Conservation (phyloP, 2,329 filamentous ascomycete species). For the Ascochyta clinopodiicola region DNA sequence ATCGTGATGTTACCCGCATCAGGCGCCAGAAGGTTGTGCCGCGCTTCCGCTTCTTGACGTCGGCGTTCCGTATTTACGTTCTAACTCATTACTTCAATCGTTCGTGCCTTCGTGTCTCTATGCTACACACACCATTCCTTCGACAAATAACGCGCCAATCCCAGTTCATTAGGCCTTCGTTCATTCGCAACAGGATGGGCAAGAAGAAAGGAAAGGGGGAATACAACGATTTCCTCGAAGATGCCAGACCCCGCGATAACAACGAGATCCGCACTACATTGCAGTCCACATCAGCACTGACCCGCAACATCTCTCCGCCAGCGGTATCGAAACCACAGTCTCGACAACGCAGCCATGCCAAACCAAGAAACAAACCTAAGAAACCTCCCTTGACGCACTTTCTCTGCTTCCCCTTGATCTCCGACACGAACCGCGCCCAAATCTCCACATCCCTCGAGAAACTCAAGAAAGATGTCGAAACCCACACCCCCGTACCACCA, state of each 20-base stretch:
- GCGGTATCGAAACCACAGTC: not conserved
- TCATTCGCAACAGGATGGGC: conserved; percentile 30
- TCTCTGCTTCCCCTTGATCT: conserved; percentile 76
- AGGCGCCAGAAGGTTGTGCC: conserved; percentile 5
- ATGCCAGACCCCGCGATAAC: conserved; percentile 41
- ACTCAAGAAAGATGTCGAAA: conserved; percentile 57
- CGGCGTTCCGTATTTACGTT: not conserved
- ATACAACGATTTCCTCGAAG: conserved; percentile 47
- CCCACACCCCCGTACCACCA: conserved; percentile 66
- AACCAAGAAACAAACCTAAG: conserved; percentile 30
- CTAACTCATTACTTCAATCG: not conserved
- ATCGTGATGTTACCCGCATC: conserved; percentile 9
- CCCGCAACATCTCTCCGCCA: conserved; percentile 22
- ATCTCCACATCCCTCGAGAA: conserved; percentile 66
- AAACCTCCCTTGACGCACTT: conserved; percentile 72
- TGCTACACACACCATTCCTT: conserved; percentile 1
- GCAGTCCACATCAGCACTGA: conserved; percentile 14
- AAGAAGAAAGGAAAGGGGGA: conserved; percentile 36
- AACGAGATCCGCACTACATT: conserved; percentile 34
- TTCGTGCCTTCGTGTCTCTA: not conserved
- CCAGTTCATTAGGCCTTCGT: not conserved
- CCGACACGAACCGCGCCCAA: conserved; percentile 65
- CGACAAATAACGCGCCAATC: not conserved
- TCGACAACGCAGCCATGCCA: conserved; percentile 17
- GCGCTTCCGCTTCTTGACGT: conserved; percentile 11